Evolutionary conservation across 2,329 filamentous ascomycete genomes (phyloP).

Genomic region (Botrytis elliptica): DNA sequence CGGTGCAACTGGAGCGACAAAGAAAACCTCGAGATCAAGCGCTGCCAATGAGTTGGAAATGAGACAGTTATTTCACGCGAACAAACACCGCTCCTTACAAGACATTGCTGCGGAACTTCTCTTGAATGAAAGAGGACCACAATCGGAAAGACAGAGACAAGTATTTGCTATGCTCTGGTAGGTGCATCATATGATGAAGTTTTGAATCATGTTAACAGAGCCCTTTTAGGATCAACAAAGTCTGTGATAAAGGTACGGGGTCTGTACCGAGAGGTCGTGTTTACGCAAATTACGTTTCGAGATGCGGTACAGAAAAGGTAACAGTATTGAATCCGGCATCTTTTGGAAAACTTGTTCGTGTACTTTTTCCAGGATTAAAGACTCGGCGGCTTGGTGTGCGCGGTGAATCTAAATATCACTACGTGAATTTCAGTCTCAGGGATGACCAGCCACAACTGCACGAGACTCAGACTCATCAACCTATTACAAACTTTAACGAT

Average conservation of each 20-base stretch:
- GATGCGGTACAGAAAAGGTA: constrained; percentile 89
- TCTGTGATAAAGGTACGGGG: constrained; percentile 71
- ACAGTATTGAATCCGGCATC: constrained; percentile 95
- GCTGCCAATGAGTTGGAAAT: constrained; percentile 81
- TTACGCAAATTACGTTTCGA: constrained; percentile 91
- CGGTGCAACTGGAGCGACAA: constrained; percentile 48
- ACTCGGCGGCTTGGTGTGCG: constrained; percentile 88
- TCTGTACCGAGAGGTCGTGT: constrained; percentile 92
- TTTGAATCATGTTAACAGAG: constrained; percentile 22
- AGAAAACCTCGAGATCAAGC: constrained; percentile 62
- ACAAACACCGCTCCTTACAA: constrained; percentile 64
- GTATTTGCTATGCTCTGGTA: constrained; percentile 89
- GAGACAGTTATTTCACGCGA: constrained; percentile 69
- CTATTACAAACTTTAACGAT: constrained; percentile 52
- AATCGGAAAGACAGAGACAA: constrained; percentile 79
- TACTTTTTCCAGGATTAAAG: constrained; percentile 93
- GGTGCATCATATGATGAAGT: constrained; percentile 36
- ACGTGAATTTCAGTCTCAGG: constrained; percentile 65
- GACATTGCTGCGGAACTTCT: constrained; percentile 76
- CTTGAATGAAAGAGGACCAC: constrained; percentile 74
- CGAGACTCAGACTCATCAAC: constrained; percentile 46
- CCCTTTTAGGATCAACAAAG: constrained; percentile 63
- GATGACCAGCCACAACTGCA: constrained; percentile 48
- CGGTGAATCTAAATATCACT: constrained; percentile 98
- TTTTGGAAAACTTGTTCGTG: constrained; percentile 94